Base-by-base conservation (phyloP, 805 yeast species). In the Sungouiozyma ichnusensis region DNA sequence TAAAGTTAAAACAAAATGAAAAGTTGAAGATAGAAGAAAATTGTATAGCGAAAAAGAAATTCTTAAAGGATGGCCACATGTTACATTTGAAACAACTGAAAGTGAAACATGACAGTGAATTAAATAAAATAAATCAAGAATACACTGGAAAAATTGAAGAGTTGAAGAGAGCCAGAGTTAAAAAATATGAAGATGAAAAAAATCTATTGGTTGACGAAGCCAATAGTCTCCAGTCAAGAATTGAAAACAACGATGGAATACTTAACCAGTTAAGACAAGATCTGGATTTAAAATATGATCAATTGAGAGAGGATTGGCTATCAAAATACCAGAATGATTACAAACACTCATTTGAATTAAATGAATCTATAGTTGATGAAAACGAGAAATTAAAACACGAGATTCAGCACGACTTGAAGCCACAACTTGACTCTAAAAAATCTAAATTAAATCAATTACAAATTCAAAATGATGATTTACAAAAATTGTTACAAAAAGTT, bases 81-180 rank as follows among this genome's bases (percentile, higher is more conserved):
- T 48, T 67, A 18, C 60, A 62, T 41, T 35, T 59, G 33, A 53
- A 62, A 36, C 58, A 63, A 45, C 38, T 61, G 44, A 54, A 58
- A 20, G 55, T 59, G 14, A 64, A 64, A 20, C 56, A 65, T 39
- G 68, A 69, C 15, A 64, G 65, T 31, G 63, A 67, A 19, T 49
- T 64, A 16, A 64, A 62, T 32, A 56, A 62, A 16, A 38, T 65
- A 20, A 61, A 59, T 17, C 60, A 63, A 34, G 63, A 51, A 3
- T 67, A 64, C 43, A 50, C 55, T 16, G 31, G 45, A 0, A 60
- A 69, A 49, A 63, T 75, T 1, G 73, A 73, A 34, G 42, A 51
- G 1, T 45, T 70, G 4, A 62, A 71, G 29, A 50, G 60, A 5
- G 53, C 53, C 14, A 68, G 66, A 40, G 62, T 63, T 4, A 51